These are phyloP conservation scores for Mycena pura DNA, from an alignment of 768 basidiomycete species.

Conservation along the genomic window DNA sequence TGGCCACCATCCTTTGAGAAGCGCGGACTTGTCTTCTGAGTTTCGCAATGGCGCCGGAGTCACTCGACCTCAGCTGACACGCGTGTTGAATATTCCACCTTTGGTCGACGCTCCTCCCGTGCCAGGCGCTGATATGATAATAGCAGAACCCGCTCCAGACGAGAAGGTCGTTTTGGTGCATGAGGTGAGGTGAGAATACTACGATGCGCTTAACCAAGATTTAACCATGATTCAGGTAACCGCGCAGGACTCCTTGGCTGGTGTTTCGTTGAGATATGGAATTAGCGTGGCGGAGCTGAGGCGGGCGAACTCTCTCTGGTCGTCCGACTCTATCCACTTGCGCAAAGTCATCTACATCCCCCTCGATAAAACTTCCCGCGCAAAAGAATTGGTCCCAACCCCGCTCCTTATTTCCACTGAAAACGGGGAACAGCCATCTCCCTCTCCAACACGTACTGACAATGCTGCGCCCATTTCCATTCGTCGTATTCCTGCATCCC, in stretches of 20 bases:
- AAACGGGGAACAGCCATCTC: slow-evolving; percentile 15
- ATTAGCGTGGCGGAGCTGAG: slow-evolving; percentile 84
- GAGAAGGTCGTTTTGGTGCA: slow-evolving; percentile 67
- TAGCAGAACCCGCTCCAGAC: slow-evolving; percentile 32
- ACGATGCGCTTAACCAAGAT: background rate
- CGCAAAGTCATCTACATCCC: slow-evolving; percentile 86
- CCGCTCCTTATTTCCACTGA: slow-evolving; percentile 26
- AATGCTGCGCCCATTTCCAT: slow-evolving; percentile 34
- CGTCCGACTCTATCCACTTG: slow-evolving; percentile 90
- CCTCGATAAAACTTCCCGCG: slow-evolving; percentile 59
- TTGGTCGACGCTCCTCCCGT: slow-evolving; percentile 38
- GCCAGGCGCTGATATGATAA: slow-evolving; percentile 21
- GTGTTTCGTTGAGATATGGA: slow-evolving; percentile 89
- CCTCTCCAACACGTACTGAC: slow-evolving; percentile 11
- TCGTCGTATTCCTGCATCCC: slow-evolving; percentile 55
- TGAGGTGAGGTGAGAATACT: slow-evolving; percentile 47
- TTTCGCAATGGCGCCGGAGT: slow-evolving; percentile 34
- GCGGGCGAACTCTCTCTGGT: slow-evolving; percentile 91
- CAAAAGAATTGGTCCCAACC: slow-evolving; percentile 38
- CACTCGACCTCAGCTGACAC: slow-evolving; percentile 44
- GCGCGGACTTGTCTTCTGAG: slow-evolving; percentile 31
- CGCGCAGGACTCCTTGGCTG: slow-evolving; percentile 80
- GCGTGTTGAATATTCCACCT: slow-evolving; percentile 40
- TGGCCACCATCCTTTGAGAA: slow-evolving; percentile 35
- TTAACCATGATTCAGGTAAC: slow-evolving; percentile 56